Evolutionary conservation across 108 stramenopile genomes (phyloP).

Genomic region (Skeletonema menzelii): DNA sequence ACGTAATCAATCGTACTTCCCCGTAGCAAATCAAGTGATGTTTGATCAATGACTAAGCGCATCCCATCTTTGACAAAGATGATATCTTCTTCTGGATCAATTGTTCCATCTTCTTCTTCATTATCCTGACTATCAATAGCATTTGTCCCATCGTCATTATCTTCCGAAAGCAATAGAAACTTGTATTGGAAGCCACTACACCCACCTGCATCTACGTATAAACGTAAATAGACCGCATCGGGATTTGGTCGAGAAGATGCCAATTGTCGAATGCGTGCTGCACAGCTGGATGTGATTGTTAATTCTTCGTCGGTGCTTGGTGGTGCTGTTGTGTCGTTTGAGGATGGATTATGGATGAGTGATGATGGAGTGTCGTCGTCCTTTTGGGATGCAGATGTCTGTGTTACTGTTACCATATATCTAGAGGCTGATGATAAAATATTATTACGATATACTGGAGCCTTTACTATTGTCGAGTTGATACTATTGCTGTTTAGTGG

Average conservation of each 20-base stretch:
- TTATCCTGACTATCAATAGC: background rate
- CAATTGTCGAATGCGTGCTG: constrained; percentile 34
- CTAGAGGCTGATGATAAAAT: background rate
- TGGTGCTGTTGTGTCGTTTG: constrained; percentile 1
- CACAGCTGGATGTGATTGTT: constrained; percentile 46
- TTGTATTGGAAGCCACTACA: constrained; percentile 90
- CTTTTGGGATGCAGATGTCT: constrained; percentile 8
- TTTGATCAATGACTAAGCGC: constrained; percentile 68
- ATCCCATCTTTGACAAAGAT: constrained; percentile 35
- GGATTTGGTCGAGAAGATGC: constrained; percentile 46
- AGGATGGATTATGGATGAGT: background rate
- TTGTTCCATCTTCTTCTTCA: constrained; percentile 45
- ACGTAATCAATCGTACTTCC: constrained; percentile 96
- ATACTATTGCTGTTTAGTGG: background rate
- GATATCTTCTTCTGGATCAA: constrained; percentile 65
- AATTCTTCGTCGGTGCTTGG: constrained; percentile 7
- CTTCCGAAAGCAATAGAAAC: constrained; percentile 58
- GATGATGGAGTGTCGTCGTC: background rate
- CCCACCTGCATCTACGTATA: constrained; percentile 89
- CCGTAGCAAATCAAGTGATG: constrained; percentile 80
- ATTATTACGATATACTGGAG: background rate
- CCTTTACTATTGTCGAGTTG: background rate
- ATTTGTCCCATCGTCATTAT: constrained; percentile 4
- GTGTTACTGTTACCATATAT: constrained; percentile 21
- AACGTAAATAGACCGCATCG: constrained; percentile 61